Evolutionary conservation across 1,139 yeast genomes (phyloP), one percentile per base, ranked within the genome.

Genomic region (Debaryomyces coudertii): DNA sequence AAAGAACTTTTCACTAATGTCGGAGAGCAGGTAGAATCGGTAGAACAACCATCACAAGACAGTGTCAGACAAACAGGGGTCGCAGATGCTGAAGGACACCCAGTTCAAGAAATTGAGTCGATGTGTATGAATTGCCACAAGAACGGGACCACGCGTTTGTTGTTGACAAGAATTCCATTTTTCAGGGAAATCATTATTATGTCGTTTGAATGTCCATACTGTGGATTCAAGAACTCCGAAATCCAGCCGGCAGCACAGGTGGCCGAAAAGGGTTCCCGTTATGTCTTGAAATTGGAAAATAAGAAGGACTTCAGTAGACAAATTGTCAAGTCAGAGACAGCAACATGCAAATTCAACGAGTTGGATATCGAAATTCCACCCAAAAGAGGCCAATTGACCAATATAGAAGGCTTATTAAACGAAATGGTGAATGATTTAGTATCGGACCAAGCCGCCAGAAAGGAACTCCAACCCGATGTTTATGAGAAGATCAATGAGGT

Each of bases 131-230:
- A 90, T 71, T 95, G 99, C 68, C 90, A 85, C 54, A 72, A 92
- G 56, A 78, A 83, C 48, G 99, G 99, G 50, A 75, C 76, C 42
- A 93, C 99, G 12, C 75, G 95, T 56, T 65, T 95, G 65, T 74
- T 95, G 44, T 74, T 95, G 60, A 93, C 99, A 12, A 77, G 83
- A 50, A 95, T 95, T 56, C 99, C 99, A 9, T 90, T 75, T 60
- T 95, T 95, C 71, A 77, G 93, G 56, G 98, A 95, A 66, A 83
- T 95, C 49, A 89, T 95, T 47, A 67, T 95, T 51, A 93, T 93
- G 96, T 92, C 98, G 2, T 95, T 95, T 66, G 88, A 84, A 54
- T 95, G 99, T 69, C 93, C 95, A 35, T 97, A 92, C 66, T 95
- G 99, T 73, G 88, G 90, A 1, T 82, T 90, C 62, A 87, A 86